Percentiles rank a stretch among this genome's conserved stretches.
Evolutionary conservation across 192 early-diverging fungal species (phyloP).

Genomic region (Linnemannia elongata): DNA sequence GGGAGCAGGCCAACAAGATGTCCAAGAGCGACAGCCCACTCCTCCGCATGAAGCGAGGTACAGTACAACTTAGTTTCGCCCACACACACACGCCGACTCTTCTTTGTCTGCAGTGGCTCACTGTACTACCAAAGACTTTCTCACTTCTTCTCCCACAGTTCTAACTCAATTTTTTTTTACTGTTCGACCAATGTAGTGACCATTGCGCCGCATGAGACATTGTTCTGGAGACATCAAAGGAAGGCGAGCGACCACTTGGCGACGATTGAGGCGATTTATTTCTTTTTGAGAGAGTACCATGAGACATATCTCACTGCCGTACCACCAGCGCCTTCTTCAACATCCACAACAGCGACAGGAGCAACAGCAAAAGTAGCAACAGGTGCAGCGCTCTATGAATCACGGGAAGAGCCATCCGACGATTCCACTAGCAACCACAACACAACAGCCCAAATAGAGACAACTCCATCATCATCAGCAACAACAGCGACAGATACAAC

Average conservation of each 20-base stretch:
- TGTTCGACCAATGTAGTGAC: constrained; percentile 72
- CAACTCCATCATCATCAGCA: constrained; percentile 12
- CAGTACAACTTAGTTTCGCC: background rate
- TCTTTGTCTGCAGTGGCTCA: background rate
- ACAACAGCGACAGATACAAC: background rate
- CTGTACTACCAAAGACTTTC: background rate
- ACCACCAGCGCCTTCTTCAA: background rate
- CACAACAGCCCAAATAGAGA: background rate
- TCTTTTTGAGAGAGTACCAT: constrained; percentile 87
- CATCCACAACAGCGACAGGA: background rate
- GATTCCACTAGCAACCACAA: background rate
- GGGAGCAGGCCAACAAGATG: constrained; percentile 85
- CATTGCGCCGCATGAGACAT: constrained; percentile 78
- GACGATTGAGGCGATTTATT: constrained; percentile 98
- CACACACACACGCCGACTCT: background rate
- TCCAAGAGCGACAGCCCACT: constrained; percentile 43
- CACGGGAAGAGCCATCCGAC: background rate
- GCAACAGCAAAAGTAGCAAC: background rate
- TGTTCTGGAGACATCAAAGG: constrained; percentile 94
- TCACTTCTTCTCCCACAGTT: background rate
- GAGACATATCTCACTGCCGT: constrained; percentile 59
- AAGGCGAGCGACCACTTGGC: constrained; percentile 81
- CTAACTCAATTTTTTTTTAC: background rate
- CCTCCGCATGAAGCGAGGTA: constrained; percentile 44
- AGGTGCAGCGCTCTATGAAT: background rate